These are phyloP conservation scores for Trichomonascus vanleenenianus DNA, from an alignment of 805 yeast genomes.

Conservation along the genomic window DNA sequence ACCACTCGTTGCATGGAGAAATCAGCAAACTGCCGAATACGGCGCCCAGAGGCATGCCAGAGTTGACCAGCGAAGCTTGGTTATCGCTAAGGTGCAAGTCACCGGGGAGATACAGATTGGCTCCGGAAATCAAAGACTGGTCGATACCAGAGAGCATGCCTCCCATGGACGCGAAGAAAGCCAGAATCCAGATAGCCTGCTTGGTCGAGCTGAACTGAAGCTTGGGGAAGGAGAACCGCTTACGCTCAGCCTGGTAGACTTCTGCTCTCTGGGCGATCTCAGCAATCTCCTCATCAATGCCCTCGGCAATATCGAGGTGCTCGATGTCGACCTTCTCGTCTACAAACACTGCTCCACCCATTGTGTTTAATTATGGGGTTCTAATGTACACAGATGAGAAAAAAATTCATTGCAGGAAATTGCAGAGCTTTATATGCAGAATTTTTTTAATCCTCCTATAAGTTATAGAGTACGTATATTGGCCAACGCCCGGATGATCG, in stretches of 20 bases:
- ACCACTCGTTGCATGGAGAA: conserved; percentile 47
- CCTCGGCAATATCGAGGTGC: too few species aligned
- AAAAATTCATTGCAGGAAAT: too few species aligned
- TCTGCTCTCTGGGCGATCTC: neutral
- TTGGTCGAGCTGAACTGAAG: conserved; percentile 37
- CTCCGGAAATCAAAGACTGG: conserved; percentile 62
- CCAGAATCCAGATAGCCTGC: conserved; percentile 43
- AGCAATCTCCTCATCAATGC: neutral
- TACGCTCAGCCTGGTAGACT: neutral
- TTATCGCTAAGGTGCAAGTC: conserved; percentile 35
- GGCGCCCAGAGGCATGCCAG: conserved; percentile 65
- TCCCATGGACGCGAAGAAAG: conserved; percentile 52
- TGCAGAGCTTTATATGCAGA: too few species aligned
- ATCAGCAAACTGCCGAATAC: conserved; percentile 53
- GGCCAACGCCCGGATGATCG: too few species aligned
- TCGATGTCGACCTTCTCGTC: too few species aligned
- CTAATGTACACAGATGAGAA: too few species aligned
- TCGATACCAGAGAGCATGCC: conserved; percentile 62
- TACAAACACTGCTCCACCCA: too few species aligned
- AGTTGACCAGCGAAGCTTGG: conserved; percentile 46
- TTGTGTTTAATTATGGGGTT: too few species aligned
- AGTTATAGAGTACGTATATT: too few species aligned
- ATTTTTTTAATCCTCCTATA: too few species aligned
- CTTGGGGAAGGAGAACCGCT: conserved; percentile 6
- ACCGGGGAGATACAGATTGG: conserved; percentile 42